Base-by-base conservation (phyloP, 768 basidiomycete genomes). In the Leucocoprinus birnbaumii region DNA sequence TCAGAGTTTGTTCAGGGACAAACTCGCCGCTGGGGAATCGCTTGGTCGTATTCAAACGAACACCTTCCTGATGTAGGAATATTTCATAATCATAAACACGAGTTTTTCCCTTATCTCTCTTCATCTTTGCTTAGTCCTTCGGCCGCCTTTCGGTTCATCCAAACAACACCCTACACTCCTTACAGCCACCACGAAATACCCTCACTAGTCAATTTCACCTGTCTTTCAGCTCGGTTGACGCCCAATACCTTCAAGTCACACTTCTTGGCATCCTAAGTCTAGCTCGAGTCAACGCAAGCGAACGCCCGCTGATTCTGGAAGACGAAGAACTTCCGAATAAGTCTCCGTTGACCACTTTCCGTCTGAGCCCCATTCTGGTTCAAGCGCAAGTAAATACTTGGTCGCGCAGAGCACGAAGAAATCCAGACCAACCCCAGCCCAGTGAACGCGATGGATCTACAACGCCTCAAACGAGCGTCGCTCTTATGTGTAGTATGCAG, bases 1-100 rank as follows among this genome's bases (percentile, higher is more conserved):
- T 85, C 85, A 0, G 87, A 93, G 60, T 87, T 95, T 44, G 73
- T 86, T 2, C 94, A 94, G 69, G 92, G 95, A 0, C 83, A 87
- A 53, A 98, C 96, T 0, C 79, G 87, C 1, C 82, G 97, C n/a
- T 98, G 94, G 94, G 91, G 87, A 0, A 69, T 98, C 2, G 92
- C 81, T 0, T 98, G 96, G 96, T 94, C 90, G 0, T 85, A 86
- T 51, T 73, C 70, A 2, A 76, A 79, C 25, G 66, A 66, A 13
- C 83, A 84, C 6, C 70, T 97, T 26, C 86, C 91, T 1, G 93
- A 97, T 59, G 96, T 94, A 65, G 49, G 38, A 14, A 90, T 74
- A 10, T 16, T 35, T 13, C 21, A 22, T 34, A 38, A 44, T 31
- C 40, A 26, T 27, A 37, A 21, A 27, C 21, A 55, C 6, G 6